Conservation (phyloP, 2,329 filamentous ascomycete species). For the Gliomastix tumulicola region DNA sequence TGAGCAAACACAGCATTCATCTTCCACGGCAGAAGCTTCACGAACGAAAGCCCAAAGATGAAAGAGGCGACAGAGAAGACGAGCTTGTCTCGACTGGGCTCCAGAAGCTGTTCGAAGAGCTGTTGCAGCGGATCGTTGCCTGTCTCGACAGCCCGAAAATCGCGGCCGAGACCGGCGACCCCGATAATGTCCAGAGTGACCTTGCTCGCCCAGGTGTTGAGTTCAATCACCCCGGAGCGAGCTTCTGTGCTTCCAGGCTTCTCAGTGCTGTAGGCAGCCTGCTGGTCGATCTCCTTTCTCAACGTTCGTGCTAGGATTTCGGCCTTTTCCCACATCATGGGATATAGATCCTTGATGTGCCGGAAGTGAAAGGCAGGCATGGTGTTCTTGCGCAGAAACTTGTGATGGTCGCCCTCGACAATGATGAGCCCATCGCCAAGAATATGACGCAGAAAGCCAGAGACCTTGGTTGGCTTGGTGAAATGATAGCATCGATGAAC, state of each 20-base stretch:
- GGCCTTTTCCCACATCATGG: constrained; percentile 59
- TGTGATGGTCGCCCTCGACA: constrained; percentile 66
- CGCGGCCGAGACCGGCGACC: constrained; percentile 47
- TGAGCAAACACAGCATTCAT: constrained; percentile 31
- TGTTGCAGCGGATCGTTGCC: constrained; percentile 22
- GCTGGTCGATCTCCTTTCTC: no score
- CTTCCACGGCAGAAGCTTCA: constrained; percentile 35
- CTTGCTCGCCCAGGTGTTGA: constrained; percentile 42
- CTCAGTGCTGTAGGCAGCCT: no score
- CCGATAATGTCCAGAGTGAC: constrained; percentile 56
- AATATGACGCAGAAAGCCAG: constrained; percentile 41
- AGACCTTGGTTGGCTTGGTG: constrained; percentile 37
- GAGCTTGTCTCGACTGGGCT: constrained; percentile 37
- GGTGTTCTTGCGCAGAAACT: constrained; percentile 59
- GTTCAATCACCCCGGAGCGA: constrained; percentile 15
- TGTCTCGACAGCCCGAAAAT: constrained; percentile 36
- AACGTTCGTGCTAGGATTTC: no score
- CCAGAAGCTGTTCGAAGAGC: constrained; percentile 35
- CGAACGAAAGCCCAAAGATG: constrained; percentile 23
- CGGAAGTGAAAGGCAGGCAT: constrained; percentile 62
- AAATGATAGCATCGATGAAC: constrained; percentile 42
- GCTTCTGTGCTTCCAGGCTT: neutral
- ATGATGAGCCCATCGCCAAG: constrained; percentile 53
- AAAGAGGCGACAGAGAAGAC: constrained; percentile 31
- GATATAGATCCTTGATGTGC: constrained; percentile 64